Percentiles rank a stretch among this genome's conserved stretches.
phyloP scores from a whole-genome alignment of 176 grass and related monocot species.

The Tillandsia leiboldiana region DNA sequence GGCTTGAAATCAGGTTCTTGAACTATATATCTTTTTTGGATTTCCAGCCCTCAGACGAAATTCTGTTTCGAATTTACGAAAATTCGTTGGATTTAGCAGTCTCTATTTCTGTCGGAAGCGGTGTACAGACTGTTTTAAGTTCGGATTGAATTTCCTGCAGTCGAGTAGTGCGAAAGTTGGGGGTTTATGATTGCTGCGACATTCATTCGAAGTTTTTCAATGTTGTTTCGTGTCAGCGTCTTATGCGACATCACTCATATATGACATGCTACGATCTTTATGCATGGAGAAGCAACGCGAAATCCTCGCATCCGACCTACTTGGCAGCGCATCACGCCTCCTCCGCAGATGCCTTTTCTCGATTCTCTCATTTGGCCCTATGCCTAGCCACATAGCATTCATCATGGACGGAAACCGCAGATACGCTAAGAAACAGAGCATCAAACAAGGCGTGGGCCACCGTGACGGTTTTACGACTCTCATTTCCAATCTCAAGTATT shows the following conservation, averaged over 20 bases:
- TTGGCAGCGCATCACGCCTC: constrained; percentile 26
- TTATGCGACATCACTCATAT: not conserved
- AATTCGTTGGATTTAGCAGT: no score
- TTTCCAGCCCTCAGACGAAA: no score
- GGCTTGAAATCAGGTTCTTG: no score
- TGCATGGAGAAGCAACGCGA: constrained; percentile 25
- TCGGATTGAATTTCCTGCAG: no score
- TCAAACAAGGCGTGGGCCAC: constrained; percentile 43
- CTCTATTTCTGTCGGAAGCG: no score
- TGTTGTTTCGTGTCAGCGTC: not conserved
- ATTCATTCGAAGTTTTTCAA: not conserved
- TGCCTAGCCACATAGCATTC: constrained; percentile 62
- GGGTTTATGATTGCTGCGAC: no score
- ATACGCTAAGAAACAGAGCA: constrained; percentile 54
- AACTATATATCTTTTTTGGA: no score
- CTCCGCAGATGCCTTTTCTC: constrained; percentile 50
- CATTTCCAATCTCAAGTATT: constrained; percentile 40
- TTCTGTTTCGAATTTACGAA: no score
- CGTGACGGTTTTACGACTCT: constrained; percentile 50
- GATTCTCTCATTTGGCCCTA: constrained; percentile 54
- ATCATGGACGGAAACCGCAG: constrained; percentile 92
- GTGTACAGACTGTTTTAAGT: no score
- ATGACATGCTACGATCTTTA: constrained; percentile 17
- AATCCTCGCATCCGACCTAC: constrained; percentile 12
- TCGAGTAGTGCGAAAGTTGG: no score